These are phyloP conservation scores for Aspergillus unguis DNA, from an alignment of 2,329 filamentous ascomycete species.

Conservation along the genomic window DNA sequence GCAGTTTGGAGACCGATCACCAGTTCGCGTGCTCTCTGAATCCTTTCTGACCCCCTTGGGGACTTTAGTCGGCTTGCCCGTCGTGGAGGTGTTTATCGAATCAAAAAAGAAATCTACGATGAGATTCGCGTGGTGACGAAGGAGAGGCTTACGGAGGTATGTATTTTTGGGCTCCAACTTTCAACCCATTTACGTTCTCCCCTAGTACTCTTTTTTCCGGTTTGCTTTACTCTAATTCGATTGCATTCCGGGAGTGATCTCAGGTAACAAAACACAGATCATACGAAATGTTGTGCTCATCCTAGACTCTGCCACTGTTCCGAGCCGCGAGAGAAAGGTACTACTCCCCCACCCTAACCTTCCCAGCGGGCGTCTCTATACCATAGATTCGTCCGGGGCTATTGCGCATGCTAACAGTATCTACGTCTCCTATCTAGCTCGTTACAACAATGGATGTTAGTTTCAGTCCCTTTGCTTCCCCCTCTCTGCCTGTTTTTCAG, in stretches of 20 bases:
- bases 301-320: constrained; percentile 17
- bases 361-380: too few relatives aligned
- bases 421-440: constrained; percentile 6
- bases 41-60: too few relatives aligned
- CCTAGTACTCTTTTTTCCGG: neutral
- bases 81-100: constrained; percentile 32
- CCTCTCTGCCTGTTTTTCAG: neutral
- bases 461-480: neutral
- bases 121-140: constrained; percentile 23
- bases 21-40: too few relatives aligned
- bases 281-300: constrained; percentile 22
- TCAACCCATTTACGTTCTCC: neutral
- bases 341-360: too few relatives aligned
- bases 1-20: too few relatives aligned
- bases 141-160: constrained; percentile 22
- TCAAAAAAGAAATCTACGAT: constrained; percentile 29
- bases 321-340: constrained; percentile 11
- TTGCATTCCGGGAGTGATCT: constrained; percentile 2
- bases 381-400: too few relatives aligned
- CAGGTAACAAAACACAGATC: constrained; percentile 17
- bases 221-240: neutral
- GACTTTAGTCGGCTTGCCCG: constrained; percentile 33
- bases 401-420: too few relatives aligned
- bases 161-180: neutral
- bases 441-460: constrained; percentile 19